Conservation (phyloP, 2,329 filamentous ascomycete genomes). For the Laburnicola sp. region DNA sequence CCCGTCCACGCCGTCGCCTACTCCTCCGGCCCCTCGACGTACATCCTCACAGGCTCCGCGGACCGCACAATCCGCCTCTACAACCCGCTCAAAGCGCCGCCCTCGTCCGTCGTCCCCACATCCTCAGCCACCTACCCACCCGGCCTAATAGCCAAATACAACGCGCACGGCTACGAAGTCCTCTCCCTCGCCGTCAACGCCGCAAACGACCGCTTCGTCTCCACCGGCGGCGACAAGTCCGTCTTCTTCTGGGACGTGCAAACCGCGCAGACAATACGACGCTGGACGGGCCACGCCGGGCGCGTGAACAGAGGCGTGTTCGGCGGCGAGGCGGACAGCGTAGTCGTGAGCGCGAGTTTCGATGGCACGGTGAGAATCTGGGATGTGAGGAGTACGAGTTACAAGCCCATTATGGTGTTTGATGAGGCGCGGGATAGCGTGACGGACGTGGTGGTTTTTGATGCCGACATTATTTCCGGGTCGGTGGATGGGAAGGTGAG, state of each 20-base stretch:
- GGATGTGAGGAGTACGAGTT: conserved; percentile 40
- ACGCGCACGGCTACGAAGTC: conserved; percentile 89
- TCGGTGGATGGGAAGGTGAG: conserved; percentile 85
- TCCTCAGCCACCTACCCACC: conserved; percentile 27
- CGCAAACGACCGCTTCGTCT: conserved; percentile 84
- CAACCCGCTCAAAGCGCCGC: conserved; percentile 65
- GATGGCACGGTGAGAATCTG: conserved; percentile 78
- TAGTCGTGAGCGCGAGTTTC: conserved; percentile 73
- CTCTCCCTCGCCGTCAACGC: conserved; percentile 72
- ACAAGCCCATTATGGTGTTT: conserved; percentile 71
- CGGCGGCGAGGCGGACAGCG: conserved; percentile 71
- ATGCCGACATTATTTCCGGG: conserved; percentile 65
- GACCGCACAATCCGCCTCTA: conserved; percentile 86
- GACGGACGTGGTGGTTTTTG: conserved; percentile 48
- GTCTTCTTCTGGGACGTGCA: conserved; percentile 96
- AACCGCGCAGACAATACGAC: conserved; percentile 72
- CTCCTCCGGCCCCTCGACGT: conserved; percentile 54
- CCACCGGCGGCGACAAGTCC: conserved; percentile 83
- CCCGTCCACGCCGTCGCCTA: conserved; percentile 56
- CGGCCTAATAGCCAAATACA: conserved; percentile 80
- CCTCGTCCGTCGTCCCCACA: conserved; percentile 40
- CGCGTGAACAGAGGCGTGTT: conserved; percentile 80
- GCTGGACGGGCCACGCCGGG: conserved; percentile 72
- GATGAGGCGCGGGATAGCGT: conserved; percentile 73
- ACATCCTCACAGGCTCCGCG: conserved; percentile 78